Evolutionary conservation across 495 filamentous ascomycete species (phyloP), one percentile per base, ranked within the genome.

Genomic region (Cryomyces minteri): DNA sequence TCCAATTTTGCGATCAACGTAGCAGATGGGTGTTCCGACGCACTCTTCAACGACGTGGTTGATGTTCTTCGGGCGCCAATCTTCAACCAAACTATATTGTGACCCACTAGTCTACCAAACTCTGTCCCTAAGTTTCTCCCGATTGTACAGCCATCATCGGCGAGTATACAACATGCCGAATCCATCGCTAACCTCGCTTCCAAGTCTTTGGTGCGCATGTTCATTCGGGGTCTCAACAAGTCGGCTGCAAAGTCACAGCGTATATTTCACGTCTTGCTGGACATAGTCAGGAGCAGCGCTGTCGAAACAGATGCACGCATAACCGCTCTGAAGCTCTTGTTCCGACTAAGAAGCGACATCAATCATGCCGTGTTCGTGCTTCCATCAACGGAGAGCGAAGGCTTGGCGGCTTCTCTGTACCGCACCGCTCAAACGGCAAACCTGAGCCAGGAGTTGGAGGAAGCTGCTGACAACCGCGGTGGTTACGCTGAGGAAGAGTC

Each of bases 301-400:
- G 71, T 62, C 48, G 72, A 74, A 36, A 65, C 70, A 6, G 80
- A 84, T 60, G 76, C 84, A 40, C 80, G 85, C 8, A 63, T 95
- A 28, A 80, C 77, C 7, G 80, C 80, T 4, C 73, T 94, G 65
- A 92, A 85, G 53, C 62, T 94, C 39, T 66, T 96, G 5, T 87
- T 90, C 55, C 76, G 88, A 18, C 63, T 96, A 14, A 73, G 88
- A 42, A 83, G 84, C 30, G 83, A 94, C 56, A 81, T 76, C 31
- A 72, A 77, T 11, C 70, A 84, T 40, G 71, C 74, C 32, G 69
- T 95, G 4, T 79, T 77, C 38, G 62, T 94, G 30, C 69, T 74
- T 2, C 59, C 71, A 6, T 67, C 69, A 6, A 70, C 73, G 0
- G 85, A 92, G 51, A 76, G 72, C 38, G 76, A 80, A 51, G 72